Conservation (phyloP, 805 yeast species). For the Nakazawaea molendinolei region DNA sequence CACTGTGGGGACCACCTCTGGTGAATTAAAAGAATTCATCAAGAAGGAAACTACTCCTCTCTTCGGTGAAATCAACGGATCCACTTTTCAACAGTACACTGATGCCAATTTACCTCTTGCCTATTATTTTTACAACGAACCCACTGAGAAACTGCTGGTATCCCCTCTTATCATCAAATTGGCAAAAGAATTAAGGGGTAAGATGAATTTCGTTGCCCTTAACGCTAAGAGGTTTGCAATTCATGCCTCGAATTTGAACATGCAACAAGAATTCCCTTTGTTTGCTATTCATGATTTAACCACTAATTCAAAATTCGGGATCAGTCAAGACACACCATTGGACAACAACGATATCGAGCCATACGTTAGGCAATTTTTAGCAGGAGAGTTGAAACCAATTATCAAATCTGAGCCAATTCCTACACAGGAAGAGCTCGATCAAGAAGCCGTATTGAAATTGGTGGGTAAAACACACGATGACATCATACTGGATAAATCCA, state of each 20-base stretch:
- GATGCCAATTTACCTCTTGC: slow-evolving; percentile 71
- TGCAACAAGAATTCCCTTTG: slow-evolving; percentile 82
- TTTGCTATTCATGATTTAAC: slow-evolving; percentile 76
- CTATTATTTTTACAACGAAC: slow-evolving; percentile 74
- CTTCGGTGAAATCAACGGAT: slow-evolving; percentile 82
- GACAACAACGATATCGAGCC: slow-evolving; percentile 54
- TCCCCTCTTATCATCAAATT: slow-evolving; percentile 46
- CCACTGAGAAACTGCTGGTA: slow-evolving; percentile 64
- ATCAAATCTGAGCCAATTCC: slow-evolving; percentile 75
- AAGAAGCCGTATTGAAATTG: slow-evolving; percentile 44
- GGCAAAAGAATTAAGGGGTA: slow-evolving; percentile 73
- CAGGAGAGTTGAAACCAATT: slow-evolving; percentile 53
- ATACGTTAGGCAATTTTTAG: slow-evolving; percentile 57
- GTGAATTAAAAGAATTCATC: slow-evolving; percentile 56
- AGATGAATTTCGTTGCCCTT: slow-evolving; percentile 80
- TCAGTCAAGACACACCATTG: slow-evolving; percentile 50
- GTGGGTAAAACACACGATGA: slow-evolving; percentile 72
- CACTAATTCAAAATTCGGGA: slow-evolving; percentile 69
- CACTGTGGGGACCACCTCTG: slow-evolving; percentile 33
- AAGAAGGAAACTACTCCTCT: slow-evolving; percentile 66
- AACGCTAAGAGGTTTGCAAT: slow-evolving; percentile 75
- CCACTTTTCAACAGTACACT: slow-evolving; percentile 70
- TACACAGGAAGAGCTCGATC: slow-evolving; percentile 71
- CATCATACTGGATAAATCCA: slow-evolving; percentile 53
- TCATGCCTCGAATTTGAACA: slow-evolving; percentile 81